phyloP scores from a whole-genome alignment of 2,329 filamentous ascomycete genomes.

The Teratosphaeriaceae sp. region DNA sequence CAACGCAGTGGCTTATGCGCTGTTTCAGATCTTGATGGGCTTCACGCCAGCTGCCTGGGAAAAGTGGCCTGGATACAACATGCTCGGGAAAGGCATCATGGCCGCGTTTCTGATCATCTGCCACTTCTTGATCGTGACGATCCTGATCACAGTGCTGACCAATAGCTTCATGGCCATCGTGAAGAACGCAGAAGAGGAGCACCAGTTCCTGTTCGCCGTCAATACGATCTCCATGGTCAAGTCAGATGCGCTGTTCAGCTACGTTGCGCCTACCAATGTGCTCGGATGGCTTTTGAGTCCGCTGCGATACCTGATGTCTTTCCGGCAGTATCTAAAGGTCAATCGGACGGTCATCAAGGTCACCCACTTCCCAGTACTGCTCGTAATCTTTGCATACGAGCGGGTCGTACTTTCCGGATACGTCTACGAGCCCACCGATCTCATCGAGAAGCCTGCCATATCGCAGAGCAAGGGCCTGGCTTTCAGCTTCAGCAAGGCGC shows the following conservation, averaged over 20 bases:
- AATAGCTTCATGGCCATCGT: slow-evolving; percentile 96
- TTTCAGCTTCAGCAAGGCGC: slow-evolving; percentile 24
- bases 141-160: slow-evolving; percentile 89
- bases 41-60: slow-evolving; percentile 96
- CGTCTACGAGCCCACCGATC: slow-evolving; percentile 75
- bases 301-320: slow-evolving; percentile 69
- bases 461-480: slow-evolving; percentile 24
- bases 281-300: slow-evolving; percentile 86
- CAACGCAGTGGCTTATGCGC: slow-evolving; percentile 72
- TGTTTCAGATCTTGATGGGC: slow-evolving; percentile 93
- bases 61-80: slow-evolving; percentile 73
- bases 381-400: slow-evolving; percentile 83
- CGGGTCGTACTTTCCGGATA: slow-evolving; percentile 66
- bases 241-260: slow-evolving; percentile 93
- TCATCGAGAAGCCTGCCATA: slow-evolving; percentile 61
- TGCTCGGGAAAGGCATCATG: slow-evolving; percentile 68
- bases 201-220: slow-evolving; percentile 87
- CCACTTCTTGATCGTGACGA: slow-evolving; percentile 91
- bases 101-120: slow-evolving; percentile 85
- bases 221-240: slow-evolving; percentile 98
- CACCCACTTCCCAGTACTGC: slow-evolving; percentile 82
- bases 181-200: slow-evolving; percentile 87
- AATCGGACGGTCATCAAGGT: slow-evolving; percentile 89
- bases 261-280: slow-evolving; percentile 85
- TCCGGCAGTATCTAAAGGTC: slow-evolving; percentile 73